A percentile compares a stretch with the other conserved stretches of the same genome.
These are phyloP conservation scores for Quercus aquifolioides DNA, from an alignment of 306 rosid species.

Conservation along the genomic window DNA sequence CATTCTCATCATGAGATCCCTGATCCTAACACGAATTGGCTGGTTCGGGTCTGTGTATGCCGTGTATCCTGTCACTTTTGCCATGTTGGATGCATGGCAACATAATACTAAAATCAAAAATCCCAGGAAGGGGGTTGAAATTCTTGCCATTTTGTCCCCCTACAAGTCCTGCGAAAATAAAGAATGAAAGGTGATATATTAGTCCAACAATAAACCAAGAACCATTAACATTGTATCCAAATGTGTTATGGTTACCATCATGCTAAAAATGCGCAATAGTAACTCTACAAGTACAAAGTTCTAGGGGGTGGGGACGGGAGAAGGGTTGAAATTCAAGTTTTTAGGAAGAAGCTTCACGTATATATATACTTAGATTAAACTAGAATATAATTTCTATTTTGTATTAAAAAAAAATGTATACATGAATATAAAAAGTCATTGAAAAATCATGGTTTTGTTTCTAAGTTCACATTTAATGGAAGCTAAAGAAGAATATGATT, in stretches of 20 bases:
- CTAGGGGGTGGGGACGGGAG: no score
- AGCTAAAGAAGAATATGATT: neutral
- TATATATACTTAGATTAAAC: no score
- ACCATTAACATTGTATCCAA: neutral
- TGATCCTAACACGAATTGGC: neutral
- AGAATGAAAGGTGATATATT: no score
- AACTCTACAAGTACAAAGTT: no score
- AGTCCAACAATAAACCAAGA: neutral
- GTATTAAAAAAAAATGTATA: no score
- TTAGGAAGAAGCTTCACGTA: rapidly evolving
- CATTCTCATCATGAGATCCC: conserved; percentile 3
- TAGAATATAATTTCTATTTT: no score
- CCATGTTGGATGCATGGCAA: neutral
- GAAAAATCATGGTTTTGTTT: neutral
- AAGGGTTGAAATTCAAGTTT: no score
- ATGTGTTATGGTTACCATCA: neutral
- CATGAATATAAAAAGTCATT: no score
- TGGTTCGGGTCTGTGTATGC: conserved; percentile 5
- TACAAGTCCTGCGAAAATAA: neutral
- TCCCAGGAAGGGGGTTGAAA: neutral
- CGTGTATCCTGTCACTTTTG: neutral
- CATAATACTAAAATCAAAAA: neutral
- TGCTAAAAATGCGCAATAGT: no score
- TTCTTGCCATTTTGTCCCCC: neutral
- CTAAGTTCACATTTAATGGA: neutral